A percentile compares a stretch with the other conserved stretches of the same genome.
These are phyloP conservation scores for Talaromyces borbonicus DNA, from an alignment of 495 filamentous ascomycete species.

Conservation along the genomic window DNA sequence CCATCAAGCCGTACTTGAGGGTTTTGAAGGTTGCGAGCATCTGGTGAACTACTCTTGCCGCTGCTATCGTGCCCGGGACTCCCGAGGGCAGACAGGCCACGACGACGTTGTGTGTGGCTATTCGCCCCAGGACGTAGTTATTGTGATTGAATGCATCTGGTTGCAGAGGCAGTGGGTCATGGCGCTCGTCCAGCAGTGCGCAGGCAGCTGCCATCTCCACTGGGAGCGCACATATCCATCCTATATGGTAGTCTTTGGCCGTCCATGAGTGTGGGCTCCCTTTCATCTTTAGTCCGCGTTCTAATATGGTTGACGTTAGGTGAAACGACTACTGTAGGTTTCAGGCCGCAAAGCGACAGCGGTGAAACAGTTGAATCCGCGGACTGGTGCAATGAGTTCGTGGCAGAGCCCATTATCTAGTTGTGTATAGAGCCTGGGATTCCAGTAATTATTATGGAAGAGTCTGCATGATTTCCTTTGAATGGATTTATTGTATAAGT, in stretches of 20 bases:
- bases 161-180: slow-evolving; percentile 11
- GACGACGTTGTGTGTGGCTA: slow-evolving; percentile 23
- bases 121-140: slow-evolving; percentile 22
- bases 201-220: slow-evolving; percentile 22
- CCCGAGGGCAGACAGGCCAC: slow-evolving; percentile 21
- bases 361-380: too few relatives aligned
- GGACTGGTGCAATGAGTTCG: too few relatives aligned
- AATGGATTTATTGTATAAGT: too few relatives aligned
- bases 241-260: slow-evolving; percentile 27
- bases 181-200: slow-evolving; percentile 20
- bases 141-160: slow-evolving; percentile 13
- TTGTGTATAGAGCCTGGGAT: too few relatives aligned
- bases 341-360: too few relatives aligned
- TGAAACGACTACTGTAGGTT: too few relatives aligned
- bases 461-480: too few relatives aligned
- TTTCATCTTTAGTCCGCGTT: too few relatives aligned
- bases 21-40: slow-evolving; percentile 16
- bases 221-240: slow-evolving; percentile 27
- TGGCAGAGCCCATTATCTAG: too few relatives aligned
- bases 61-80: slow-evolving; percentile 18
- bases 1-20: slow-evolving; percentile 20
- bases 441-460: too few relatives aligned
- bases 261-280: too few relatives aligned
- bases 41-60: slow-evolving; percentile 16
- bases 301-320: too few relatives aligned